phyloP scores from a whole-genome alignment of 805 yeast genomes.

The Metschnikowia shivogae region DNA sequence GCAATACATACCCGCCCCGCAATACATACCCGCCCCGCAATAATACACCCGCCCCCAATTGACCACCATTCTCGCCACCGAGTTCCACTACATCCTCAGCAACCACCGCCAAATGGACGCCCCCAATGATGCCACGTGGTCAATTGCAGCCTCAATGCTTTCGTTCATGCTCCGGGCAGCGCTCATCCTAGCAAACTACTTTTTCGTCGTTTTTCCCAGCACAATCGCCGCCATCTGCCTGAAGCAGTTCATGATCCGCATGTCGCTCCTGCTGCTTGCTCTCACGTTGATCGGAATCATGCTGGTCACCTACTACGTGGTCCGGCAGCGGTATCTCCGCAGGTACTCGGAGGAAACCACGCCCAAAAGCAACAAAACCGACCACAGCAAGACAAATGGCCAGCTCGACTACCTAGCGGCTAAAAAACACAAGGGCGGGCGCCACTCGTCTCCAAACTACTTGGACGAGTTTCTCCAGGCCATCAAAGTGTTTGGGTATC shows the following conservation, averaged over 20 bases:
- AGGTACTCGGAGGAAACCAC: constrained; percentile 47
- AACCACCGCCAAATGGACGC: no score
- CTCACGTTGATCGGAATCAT: constrained; percentile 27
- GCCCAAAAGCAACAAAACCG: constrained; percentile 23
- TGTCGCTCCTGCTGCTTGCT: constrained; percentile 47
- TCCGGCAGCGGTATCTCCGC: constrained; percentile 62
- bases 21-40: no score
- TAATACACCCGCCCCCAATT: no score
- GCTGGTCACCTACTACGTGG: constrained; percentile 40
- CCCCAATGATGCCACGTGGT: background rate
- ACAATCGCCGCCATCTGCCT: constrained; percentile 31
- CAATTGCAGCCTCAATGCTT: background rate
- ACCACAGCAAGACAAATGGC: constrained; percentile 39
- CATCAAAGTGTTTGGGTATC: constrained; percentile 88
- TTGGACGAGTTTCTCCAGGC: constrained; percentile 88
- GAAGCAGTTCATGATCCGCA: constrained; percentile 45
- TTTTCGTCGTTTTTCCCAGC: constrained; percentile 11
- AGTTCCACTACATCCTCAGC: no score
- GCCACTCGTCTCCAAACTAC: constrained; percentile 51
- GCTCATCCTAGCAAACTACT: constrained; percentile 11
- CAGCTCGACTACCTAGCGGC: constrained; percentile 45
- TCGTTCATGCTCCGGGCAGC: background rate
- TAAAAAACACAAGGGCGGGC: constrained; percentile 22
- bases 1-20: no score
- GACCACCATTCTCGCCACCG: no score